These are phyloP conservation scores for Dactylonectria estremocensis DNA, from an alignment of 2,329 filamentous ascomycete species.

Conservation along the genomic window DNA sequence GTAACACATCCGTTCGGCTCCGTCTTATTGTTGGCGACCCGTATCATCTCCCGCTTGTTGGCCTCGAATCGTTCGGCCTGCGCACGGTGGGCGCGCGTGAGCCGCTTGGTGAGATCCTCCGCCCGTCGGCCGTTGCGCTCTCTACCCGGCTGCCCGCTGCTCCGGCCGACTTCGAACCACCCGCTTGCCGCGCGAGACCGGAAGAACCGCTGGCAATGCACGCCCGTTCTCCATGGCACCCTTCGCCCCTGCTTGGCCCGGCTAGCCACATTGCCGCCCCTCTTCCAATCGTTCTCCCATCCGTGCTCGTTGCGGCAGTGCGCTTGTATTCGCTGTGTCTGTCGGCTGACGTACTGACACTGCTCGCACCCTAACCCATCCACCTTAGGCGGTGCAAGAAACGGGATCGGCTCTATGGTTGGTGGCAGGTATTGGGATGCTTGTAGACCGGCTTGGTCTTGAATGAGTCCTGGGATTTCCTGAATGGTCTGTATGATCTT, in stretches of 20 bases:
- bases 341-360: neutral
- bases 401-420: neutral
- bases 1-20: no score
- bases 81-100: no score
- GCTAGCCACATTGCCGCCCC: neutral
- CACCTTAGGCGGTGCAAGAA: neutral
- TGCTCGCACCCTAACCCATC: neutral
- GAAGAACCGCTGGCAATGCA: conserved; percentile 9
- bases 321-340: neutral
- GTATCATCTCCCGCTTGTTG: no score
- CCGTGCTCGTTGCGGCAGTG: neutral
- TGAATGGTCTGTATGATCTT: no score
- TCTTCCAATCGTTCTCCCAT: conserved; percentile 4
- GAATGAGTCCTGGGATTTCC: no score
- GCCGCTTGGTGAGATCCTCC: no score
- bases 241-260: neutral
- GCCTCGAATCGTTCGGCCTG: no score
- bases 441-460: no score
- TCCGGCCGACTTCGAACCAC: conserved; percentile 12
- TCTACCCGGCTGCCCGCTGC: no score
- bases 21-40: no score
- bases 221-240: conserved; percentile 5
- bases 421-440: neutral
- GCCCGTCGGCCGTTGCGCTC: no score
- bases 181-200: neutral